Conservation (phyloP, 2,329 filamentous ascomycete species). For the Coniella lustricola region DNA sequence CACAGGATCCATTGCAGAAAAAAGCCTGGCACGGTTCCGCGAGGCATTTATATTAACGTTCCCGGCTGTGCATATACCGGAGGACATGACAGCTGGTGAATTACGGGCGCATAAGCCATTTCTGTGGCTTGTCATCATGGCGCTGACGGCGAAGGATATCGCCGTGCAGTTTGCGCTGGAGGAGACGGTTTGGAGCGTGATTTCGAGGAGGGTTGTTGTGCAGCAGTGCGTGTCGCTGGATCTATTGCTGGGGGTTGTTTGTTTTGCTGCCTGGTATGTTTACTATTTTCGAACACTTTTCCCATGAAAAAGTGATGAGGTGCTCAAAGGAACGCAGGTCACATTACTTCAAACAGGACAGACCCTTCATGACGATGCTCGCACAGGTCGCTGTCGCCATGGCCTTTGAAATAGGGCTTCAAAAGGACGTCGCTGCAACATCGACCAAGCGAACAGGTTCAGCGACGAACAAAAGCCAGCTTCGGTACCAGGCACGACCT, state of each 20-base stretch:
- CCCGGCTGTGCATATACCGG: slow-evolving; percentile 1
- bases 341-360: slow-evolving; percentile 23
- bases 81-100: neutral
- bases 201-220: slow-evolving; percentile 9
- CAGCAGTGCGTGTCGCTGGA: slow-evolving; percentile 10
- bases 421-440: slow-evolving; percentile 15
- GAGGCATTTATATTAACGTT: slow-evolving; percentile 1
- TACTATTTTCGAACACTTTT: no score
- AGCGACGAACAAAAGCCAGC: neutral
- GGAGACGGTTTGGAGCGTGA: slow-evolving; percentile 14
- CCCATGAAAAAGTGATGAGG: neutral
- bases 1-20: neutral
- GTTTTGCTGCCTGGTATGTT: slow-evolving; percentile 10
- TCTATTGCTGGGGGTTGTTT: slow-evolving; percentile 11
- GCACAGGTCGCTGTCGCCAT: slow-evolving; percentile 20
- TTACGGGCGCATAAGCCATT: slow-evolving; percentile 1
- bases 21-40: neutral
- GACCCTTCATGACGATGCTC: slow-evolving; percentile 22
- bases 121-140: slow-evolving; percentile 6
- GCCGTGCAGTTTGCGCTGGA: slow-evolving; percentile 14
- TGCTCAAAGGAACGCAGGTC: slow-evolving; percentile 15
- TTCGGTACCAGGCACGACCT: neutral
- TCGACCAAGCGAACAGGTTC: neutral
- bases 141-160: slow-evolving; percentile 3
- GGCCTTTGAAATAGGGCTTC: slow-evolving; percentile 21